Evolutionary conservation across 1,284 basidiomycete species (phyloP), one percentile per base, ranked within the genome.

Genomic region (Paramarasmius palmivorus): DNA sequence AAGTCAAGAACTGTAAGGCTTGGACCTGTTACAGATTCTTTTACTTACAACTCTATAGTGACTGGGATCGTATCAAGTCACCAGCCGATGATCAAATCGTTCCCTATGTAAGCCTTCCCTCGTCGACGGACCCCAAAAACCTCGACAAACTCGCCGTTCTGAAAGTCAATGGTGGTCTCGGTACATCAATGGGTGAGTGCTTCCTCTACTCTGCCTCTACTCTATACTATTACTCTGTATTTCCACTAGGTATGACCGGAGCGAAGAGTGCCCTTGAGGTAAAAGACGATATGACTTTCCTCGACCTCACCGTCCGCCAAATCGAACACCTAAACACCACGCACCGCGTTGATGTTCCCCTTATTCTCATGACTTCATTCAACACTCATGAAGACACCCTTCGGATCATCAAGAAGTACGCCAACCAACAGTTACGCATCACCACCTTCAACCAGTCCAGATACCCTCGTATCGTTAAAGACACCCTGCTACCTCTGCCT

Each of bases 311-410:
- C 52, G 96, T 98, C 54, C 86, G 95, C 58, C 96, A 99, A 76
- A 98, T 99, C 64, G 96, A 99, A 68, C 88, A 90, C 62, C 83
- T 90, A 66, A 90, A 90, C 73, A 90, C 86, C 48, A 82, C 82
- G 50, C 73, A 75, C 66, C 78, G 78, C 41, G 86, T 87, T 62
- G 86, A 97, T 75, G 95, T 98, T 45, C 95, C 96, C 14, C 92
- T 99, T 70, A 96, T 98, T 75, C 87, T 99, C 69, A 99, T 99
- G 96, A 98, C 97, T 68, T 98, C 95, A 59, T 98, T 99, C 88
- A 98, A 99, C 82, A 98, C 97, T 38, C 95, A 96, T 71, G 94
- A 96, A 51, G 95, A 97, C 72, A 97, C 95, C 47, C 83, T 93
- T 55, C 90, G 95, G 58, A 97, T 98, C 79, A 99, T 99, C 77